Percentiles rank a stretch among this genome's conserved stretches.
phyloP scores from a whole-genome alignment of 257 asterid species.

The Penstemon davidsonii region DNA sequence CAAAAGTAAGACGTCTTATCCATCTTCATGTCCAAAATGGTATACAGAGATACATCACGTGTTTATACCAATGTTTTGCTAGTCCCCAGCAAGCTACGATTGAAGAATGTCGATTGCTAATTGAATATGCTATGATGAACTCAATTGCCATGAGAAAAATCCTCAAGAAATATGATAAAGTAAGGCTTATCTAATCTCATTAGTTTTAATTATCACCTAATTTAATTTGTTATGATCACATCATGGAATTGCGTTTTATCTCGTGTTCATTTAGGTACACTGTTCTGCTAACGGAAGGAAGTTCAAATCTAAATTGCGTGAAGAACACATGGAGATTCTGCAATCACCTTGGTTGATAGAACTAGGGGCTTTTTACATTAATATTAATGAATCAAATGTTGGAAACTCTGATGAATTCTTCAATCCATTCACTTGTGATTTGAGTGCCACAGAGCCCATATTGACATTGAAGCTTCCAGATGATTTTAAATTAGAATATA shows the following conservation, averaged over 20 bases:
- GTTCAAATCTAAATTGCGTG: constrained; percentile 68
- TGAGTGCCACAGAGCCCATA: constrained; percentile 44
- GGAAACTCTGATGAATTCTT: constrained; percentile 35
- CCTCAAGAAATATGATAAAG: constrained; percentile 91
- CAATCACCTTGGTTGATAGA: constrained; percentile 87
- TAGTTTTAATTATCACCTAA: not conserved
- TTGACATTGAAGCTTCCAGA: constrained; percentile 68
- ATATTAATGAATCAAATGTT: constrained; percentile 41
- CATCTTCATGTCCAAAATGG: constrained; percentile 62
- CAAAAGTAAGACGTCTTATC: constrained; percentile 75
- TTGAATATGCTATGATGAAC: constrained; percentile 75
- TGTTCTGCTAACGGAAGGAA: constrained; percentile 69
- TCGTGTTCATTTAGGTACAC: constrained; percentile 55
- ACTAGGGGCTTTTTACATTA: constrained; percentile 74
- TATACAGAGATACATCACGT: constrained; percentile 47
- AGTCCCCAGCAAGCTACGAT: constrained; percentile 54
- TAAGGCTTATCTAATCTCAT: constrained; percentile 26
- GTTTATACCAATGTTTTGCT: constrained; percentile 53
- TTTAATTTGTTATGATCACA: not conserved
- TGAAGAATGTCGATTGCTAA: constrained; percentile 60
- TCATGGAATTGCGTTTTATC: not conserved
- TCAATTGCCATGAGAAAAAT: constrained; percentile 85
- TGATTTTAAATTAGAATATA: constrained; percentile 56
- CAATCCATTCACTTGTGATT: constrained; percentile 53
- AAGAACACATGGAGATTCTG: constrained; percentile 67